phyloP scores from a whole-genome alignment of 148 eudicot species.

The Dianthus caryophyllus region DNA sequence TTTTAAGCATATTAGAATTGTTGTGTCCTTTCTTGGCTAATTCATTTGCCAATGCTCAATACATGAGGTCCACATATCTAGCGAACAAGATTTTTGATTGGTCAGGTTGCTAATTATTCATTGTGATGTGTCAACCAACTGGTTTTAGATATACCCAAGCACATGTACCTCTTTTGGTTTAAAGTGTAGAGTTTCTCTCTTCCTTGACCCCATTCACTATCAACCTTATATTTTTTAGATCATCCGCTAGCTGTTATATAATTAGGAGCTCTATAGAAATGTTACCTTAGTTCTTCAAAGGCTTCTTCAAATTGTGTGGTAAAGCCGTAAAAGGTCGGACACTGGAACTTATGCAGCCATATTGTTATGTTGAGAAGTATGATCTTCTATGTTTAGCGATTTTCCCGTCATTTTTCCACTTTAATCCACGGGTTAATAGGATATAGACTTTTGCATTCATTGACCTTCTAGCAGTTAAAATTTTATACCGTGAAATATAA shows the following conservation, averaged over 20 bases:
- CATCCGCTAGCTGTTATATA: background rate
- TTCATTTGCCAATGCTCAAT: slow-evolving; percentile 16
- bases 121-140: background rate
- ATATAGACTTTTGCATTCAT: background rate
- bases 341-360: background rate
- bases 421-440: background rate
- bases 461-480: too few relatives aligned
- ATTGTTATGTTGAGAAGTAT: background rate
- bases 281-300: background rate
- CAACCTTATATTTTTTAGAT: background rate
- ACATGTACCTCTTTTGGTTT: background rate
- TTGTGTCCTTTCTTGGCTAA: slow-evolving; percentile 2
- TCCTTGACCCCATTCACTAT: background rate
- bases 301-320: background rate
- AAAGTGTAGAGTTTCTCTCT: background rate
- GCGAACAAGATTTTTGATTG: slow-evolving; percentile 2
- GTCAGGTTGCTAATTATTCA: background rate
- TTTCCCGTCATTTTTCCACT: background rate
- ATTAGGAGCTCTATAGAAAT: background rate
- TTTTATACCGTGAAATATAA: too few relatives aligned
- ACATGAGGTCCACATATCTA: slow-evolving; percentile 3
- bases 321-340: background rate
- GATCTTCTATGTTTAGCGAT: background rate
- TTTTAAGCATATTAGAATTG: background rate
- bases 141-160: background rate